Percentiles rank a stretch among this genome's conserved stretches.
phyloP scores from a whole-genome alignment of 1,284 basidiomycete genomes.

The Rhodotorula sp. region DNA sequence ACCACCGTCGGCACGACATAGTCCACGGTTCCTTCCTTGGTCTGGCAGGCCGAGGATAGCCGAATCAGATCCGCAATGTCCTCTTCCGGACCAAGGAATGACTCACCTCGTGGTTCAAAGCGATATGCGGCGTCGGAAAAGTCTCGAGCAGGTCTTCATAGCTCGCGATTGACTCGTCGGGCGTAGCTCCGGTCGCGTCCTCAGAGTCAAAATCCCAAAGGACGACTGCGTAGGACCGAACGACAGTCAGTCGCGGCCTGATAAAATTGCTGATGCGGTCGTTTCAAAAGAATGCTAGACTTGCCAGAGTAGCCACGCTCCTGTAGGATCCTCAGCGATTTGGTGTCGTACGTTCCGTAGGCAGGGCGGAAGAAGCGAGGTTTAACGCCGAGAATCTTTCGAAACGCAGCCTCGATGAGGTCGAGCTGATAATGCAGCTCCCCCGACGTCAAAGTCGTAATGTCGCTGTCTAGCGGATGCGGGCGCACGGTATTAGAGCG shows the following conservation, averaged over 20 bases:
- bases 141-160: conserved; percentile 23
- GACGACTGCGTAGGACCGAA: conserved; percentile 30
- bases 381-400: conserved; percentile 46
- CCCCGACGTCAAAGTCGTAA: conserved; percentile 36
- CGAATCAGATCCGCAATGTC: too few relatives aligned
- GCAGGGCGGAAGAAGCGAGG: conserved; percentile 43
- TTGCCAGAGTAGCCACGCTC: conserved; percentile 43
- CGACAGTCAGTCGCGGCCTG: too few relatives aligned
- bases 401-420: conserved; percentile 39
- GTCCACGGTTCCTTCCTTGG: conserved; percentile 28
- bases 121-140: conserved; percentile 22
- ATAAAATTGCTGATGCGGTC: too few relatives aligned
- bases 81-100: too few relatives aligned
- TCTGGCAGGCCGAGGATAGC: conserved; percentile 1
- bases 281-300: not conserved
- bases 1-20: conserved; percentile 35
- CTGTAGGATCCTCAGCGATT: conserved; percentile 38
- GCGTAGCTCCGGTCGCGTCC: conserved; percentile 29
- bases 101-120: conserved; percentile 40
- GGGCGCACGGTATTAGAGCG: conserved; percentile 12
- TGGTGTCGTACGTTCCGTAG: conserved; percentile 38
- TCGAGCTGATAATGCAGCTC: conserved; percentile 42
- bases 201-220: conserved; percentile 43
- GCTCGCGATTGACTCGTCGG: conserved; percentile 13
- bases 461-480: conserved; percentile 37